Conservation (phyloP, 1,284 basidiomycete species). For the Puccinia triticina region DNA sequence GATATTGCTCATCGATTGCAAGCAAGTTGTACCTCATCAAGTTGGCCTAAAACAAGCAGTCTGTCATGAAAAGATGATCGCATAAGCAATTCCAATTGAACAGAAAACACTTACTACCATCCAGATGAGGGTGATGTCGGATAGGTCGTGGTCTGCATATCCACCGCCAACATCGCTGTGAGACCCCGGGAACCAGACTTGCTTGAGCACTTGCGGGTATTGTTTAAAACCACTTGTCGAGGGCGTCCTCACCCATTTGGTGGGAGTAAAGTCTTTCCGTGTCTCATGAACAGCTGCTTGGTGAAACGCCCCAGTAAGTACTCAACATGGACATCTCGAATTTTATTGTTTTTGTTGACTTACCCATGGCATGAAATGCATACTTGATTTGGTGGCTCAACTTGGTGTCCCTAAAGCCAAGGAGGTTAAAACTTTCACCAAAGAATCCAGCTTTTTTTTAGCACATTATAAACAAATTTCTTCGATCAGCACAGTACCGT, state of each 20-base stretch:
- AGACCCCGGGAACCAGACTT: conserved; percentile 58
- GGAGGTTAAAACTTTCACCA: conserved; percentile 52
- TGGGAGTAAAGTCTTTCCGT: conserved; percentile 57
- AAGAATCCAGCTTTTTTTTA: conserved; percentile 53
- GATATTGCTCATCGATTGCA: conserved; percentile 39
- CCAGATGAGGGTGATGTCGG: conserved; percentile 58
- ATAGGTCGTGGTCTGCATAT: conserved; percentile 56
- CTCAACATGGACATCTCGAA: background rate
- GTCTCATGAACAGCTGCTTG: conserved; percentile 55
- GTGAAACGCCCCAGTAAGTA: background rate
- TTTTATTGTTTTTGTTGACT: background rate
- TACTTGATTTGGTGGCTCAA: conserved; percentile 57
- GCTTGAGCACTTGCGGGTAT: conserved; percentile 56
- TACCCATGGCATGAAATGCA: conserved; percentile 57
- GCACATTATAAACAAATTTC: conserved; percentile 48
- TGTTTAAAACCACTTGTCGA: conserved; percentile 28
- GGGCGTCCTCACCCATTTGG: conserved; percentile 55
- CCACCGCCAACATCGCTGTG: conserved; percentile 59
- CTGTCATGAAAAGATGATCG: background rate
- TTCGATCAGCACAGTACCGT: background rate
- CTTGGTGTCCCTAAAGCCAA: conserved; percentile 58
- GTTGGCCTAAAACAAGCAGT: conserved; percentile 27
- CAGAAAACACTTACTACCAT: conserved; percentile 54
- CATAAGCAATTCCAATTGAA: background rate
- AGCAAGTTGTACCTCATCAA: conserved; percentile 42